A percentile compares a stretch with the other conserved stretches of the same genome.
Evolutionary conservation across 148 eudicot genomes (phyloP).

Genomic region (Rhododendron molle): DNA sequence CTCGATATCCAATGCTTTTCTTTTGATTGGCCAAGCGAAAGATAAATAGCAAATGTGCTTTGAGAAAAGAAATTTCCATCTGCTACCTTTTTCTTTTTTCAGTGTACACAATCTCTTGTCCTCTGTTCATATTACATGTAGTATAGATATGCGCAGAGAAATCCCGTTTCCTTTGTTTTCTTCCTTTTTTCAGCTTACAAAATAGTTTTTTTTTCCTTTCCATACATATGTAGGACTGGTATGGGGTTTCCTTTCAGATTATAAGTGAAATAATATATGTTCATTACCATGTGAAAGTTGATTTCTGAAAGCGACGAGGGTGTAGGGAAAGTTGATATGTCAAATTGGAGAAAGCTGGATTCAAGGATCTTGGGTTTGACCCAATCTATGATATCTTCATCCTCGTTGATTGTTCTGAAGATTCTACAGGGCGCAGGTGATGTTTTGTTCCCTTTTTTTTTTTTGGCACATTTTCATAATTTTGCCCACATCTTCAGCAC

Average conservation of each 20-base stretch:
- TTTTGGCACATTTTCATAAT: neutral
- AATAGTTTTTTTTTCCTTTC: neutral
- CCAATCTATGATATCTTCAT: slow-evolving; percentile 34
- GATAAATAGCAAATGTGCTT: neutral
- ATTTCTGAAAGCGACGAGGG: neutral
- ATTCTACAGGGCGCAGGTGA: slow-evolving; percentile 57
- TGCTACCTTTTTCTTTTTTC: neutral
- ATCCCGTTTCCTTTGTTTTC: neutral
- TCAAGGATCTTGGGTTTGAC: slow-evolving; percentile 56
- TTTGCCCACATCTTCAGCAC: neutral
- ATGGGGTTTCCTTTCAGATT: neutral
- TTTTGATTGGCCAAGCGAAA: neutral
- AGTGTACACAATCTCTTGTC: neutral
- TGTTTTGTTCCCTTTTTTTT: slow-evolving; percentile 3
- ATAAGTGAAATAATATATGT: neutral
- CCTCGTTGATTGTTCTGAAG: slow-evolving; percentile 53
- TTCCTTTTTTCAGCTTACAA: neutral
- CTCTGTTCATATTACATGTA: neutral
- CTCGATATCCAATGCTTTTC: neutral
- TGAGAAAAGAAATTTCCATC: neutral
- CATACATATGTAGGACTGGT: neutral
- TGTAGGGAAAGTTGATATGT: slow-evolving; percentile 38
- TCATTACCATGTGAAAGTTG: neutral
- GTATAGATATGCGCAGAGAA: neutral
- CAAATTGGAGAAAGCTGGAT: slow-evolving; percentile 68